Base-by-base conservation (phyloP, 164 flowering plant species). In the Platanus orientalis region DNA sequence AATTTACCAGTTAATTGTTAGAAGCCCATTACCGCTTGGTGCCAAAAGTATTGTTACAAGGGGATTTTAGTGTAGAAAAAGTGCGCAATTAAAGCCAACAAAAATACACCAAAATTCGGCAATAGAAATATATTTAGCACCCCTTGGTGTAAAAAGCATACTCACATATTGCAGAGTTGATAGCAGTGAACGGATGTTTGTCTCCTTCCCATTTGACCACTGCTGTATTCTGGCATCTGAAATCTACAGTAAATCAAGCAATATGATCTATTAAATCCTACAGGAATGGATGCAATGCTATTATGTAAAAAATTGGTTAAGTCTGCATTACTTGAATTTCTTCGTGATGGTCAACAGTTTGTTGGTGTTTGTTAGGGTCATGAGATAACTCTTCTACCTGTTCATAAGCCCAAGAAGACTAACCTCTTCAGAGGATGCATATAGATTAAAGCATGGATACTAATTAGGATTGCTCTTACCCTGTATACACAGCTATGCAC, bases 101-200 rank as follows among this genome's bases (percentile, higher is more conserved):
- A 45, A 23, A 29, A 47, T 23, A 17, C 21, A 52, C 13, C 27
- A 10, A 58, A 60, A 64, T 3, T 24, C 42, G 34, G 20, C 45
- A 49, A 14, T 13, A 40, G 4, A 49, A 45, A n/a, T 48, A 16
- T 39, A 9, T 24, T 39, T 21, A 1, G 39, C 34, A 61, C 9
- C 21, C 51, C 26, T 12, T 36, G 42, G 42, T 36, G 12, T 13
- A 13, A 42, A 49, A 64, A 60, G 1, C 14, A 28, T 52, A 71
- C 92, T 80, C 72, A 91, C 98, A 71, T 78, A 85, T 80, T 92
- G 98, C 62, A 92, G 71, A 63, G 98, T 92, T 56, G 98, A 84
- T 21, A 92, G 75, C 58, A 89, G 75, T 1, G 98, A 88, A 20
- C 98, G 92, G 29, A 92, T 89, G 71, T 87, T 92, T 69, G 84